Evolutionary conservation across 73 alveolate species (phyloP).

Genomic region (Symbiodinium natans): DNA sequence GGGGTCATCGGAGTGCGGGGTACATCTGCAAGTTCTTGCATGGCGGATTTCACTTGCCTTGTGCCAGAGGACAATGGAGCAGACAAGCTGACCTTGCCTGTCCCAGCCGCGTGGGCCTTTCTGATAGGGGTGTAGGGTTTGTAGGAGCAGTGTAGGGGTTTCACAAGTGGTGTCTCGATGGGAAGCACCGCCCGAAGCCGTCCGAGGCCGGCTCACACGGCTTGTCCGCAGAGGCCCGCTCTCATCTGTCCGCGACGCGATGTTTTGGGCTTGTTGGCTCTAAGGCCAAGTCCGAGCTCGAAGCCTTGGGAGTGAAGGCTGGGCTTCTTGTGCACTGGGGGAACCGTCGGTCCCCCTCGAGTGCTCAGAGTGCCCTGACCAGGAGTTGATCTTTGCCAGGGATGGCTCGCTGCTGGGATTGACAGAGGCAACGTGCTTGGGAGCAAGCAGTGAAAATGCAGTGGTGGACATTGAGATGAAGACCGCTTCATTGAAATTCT

Average conservation of each 20-base stretch:
- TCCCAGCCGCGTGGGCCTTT: conserved; percentile 16
- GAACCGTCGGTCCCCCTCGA: background rate
- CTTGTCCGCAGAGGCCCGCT: conserved; percentile 11
- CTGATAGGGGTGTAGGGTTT: background rate
- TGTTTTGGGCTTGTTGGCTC: background rate
- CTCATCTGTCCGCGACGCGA: no score
- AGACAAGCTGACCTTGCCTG: conserved; percentile 19
- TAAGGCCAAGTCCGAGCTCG: conserved; percentile 18
- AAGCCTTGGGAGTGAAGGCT: background rate
- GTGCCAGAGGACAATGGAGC: conserved; percentile 33
- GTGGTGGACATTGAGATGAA: no score
- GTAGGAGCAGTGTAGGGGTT: no score
- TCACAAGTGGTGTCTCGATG: background rate
- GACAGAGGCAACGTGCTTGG: background rate
- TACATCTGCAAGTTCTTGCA: no score
- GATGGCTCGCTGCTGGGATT: background rate
- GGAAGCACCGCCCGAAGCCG: no score
- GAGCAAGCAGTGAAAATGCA: no score
- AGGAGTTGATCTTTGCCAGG: background rate
- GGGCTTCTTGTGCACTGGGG: background rate
- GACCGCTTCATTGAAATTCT: no score
- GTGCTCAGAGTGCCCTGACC: background rate
- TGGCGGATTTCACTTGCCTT: no score
- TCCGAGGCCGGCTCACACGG: conserved; percentile 56
- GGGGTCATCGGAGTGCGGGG: no score